A percentile compares a stretch with the other conserved stretches of the same genome.
Conservation (phyloP, 225 moss, liverwort and hornwort genomes). For the Bryoerythrophyllum caledonicum region DNA sequence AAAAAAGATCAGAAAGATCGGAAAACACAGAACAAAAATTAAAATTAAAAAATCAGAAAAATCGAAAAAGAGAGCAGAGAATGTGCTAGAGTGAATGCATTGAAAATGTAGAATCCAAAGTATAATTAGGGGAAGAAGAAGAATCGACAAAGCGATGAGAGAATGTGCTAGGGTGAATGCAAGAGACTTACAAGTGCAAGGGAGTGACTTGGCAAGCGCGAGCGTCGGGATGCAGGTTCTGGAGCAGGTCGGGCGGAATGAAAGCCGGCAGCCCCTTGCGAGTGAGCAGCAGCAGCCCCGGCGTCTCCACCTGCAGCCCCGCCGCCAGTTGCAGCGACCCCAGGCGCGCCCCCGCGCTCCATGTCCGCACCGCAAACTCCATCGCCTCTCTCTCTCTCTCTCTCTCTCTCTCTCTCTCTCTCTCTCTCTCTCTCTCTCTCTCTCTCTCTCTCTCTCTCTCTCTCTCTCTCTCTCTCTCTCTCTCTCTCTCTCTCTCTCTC, state of each 20-base stretch:
- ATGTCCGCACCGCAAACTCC: constrained; percentile 83
- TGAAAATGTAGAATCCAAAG: not conserved
- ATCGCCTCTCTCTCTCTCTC: constrained; percentile 34
- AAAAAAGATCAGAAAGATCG: not conserved
- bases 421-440: too few species aligned
- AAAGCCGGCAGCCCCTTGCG: constrained; percentile 86
- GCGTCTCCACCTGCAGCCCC: constrained; percentile 70
- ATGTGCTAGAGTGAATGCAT: not conserved
- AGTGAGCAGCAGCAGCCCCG: constrained; percentile 75
- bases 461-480: too few species aligned
- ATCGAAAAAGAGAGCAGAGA: not conserved
- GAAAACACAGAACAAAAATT: not conserved
- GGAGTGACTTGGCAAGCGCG: constrained; percentile 82
- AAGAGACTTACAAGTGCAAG: constrained; percentile 73
- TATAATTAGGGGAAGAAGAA: not conserved
- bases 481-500: too few species aligned
- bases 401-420: too few species aligned
- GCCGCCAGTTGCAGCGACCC: constrained; percentile 73
- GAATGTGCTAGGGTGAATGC: not conserved
- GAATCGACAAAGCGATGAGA: not conserved
- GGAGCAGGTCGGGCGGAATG: constrained; percentile 85
- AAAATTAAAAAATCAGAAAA: not conserved
- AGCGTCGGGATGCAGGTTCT: constrained; percentile 70
- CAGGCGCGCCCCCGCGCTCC: constrained; percentile 74
- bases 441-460: too few species aligned